Evolutionary conservation across 2,329 filamentous ascomycete genomes (phyloP).

Genomic region (Cordyceps cicadae): DNA sequence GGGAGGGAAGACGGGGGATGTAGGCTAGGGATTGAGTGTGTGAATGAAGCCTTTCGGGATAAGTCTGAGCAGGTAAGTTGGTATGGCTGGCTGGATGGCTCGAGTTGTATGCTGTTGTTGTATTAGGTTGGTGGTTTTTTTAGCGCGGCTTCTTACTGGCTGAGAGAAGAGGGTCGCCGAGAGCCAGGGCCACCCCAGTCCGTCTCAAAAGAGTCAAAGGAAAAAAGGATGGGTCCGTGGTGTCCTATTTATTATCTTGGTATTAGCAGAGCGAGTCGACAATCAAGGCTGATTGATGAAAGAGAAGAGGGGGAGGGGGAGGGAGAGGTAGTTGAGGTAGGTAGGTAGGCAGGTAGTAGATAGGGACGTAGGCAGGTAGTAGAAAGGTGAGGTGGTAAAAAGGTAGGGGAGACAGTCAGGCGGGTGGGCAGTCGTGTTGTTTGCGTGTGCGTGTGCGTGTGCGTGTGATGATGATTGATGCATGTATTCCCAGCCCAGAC

Average conservation of each 20-base stretch:
- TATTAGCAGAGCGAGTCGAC: too few species aligned
- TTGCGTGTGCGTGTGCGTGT: background rate
- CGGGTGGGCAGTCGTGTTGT: background rate
- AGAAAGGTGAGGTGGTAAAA: too few species aligned
- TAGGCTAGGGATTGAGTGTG: background rate
- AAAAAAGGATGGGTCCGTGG: background rate
- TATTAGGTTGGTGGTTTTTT: constrained; percentile 6
- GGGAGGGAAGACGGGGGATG: background rate
- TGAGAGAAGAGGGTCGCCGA: background rate
- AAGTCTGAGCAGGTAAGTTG: background rate
- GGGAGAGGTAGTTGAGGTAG: too few species aligned
- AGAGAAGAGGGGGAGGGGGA: too few species aligned
- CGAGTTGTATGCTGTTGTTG: constrained; percentile 8
- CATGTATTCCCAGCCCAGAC: background rate
- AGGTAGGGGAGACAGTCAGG: too few species aligned
- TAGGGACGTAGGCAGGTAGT: too few species aligned
- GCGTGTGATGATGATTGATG: background rate
- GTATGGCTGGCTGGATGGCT: background rate
- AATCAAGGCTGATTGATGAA: too few species aligned
- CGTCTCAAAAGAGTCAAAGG: background rate
- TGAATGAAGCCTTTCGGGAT: background rate
- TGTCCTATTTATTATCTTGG: too few species aligned
- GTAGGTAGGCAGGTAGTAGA: too few species aligned
- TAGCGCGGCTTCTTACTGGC: constrained; percentile 6
- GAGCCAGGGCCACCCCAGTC: constrained; percentile 9